These are phyloP conservation scores for Smittium mucronatum DNA, from an alignment of 371 early-diverging fungal genomes.

Conservation along the genomic window DNA sequence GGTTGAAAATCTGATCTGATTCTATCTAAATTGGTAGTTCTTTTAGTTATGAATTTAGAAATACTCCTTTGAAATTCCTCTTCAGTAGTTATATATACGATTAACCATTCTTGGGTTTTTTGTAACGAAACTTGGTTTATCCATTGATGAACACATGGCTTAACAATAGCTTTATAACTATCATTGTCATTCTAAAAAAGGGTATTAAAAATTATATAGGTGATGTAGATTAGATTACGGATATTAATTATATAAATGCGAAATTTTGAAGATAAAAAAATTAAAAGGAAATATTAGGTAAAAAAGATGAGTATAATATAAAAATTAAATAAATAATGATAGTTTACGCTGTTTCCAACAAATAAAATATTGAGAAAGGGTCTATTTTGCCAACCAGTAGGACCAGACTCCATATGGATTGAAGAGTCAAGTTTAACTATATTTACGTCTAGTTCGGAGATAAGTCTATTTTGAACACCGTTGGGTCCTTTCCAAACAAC, in stretches of 20 bases:
- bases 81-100: constrained; percentile 68
- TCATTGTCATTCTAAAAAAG: constrained; percentile 64
- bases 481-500: constrained; percentile 70
- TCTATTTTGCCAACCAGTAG: constrained; percentile 37
- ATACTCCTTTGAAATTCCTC: constrained; percentile 33
- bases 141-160: constrained; percentile 73
- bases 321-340: neutral
- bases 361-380: constrained; percentile 63
- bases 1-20: constrained; percentile 75
- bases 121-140: constrained; percentile 52
- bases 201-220: no score
- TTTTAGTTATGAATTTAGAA: constrained; percentile 49
- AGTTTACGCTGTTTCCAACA: constrained; percentile 62
- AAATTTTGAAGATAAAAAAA: neutral
- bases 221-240: constrained; percentile 11
- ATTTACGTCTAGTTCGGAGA: constrained; percentile 22
- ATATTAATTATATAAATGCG: constrained; percentile 7
- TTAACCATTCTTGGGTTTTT: constrained; percentile 84
- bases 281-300: constrained; percentile 9
- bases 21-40: constrained; percentile 66
- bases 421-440: constrained; percentile 41
- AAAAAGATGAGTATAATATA: neutral
- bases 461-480: constrained; percentile 42
- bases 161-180: constrained; percentile 55
- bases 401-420: constrained; percentile 35